phyloP scores from a whole-genome alignment of 2,329 filamentous ascomycete genomes.

The Cytospora paraplurivora region DNA sequence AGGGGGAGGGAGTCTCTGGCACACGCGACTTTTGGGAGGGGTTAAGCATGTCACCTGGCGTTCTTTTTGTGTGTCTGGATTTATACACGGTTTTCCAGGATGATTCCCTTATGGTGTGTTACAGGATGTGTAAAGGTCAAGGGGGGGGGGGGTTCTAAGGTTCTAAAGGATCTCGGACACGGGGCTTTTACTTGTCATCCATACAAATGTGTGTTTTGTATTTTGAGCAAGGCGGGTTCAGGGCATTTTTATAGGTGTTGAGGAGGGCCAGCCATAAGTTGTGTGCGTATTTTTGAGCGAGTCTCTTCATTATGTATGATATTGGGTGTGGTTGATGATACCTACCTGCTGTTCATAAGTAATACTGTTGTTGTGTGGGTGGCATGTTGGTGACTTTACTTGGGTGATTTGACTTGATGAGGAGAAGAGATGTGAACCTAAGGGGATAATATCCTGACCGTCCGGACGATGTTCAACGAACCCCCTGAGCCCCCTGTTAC shows the following conservation, averaged over 20 bases:
- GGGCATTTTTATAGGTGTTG: slow-evolving; percentile 4
- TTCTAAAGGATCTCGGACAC: neutral
- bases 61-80: neutral
- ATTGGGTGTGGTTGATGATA: neutral
- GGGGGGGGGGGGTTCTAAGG: neutral
- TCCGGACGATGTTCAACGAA: too few relatives aligned
- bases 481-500: neutral
- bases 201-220: neutral
- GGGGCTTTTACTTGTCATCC: neutral
- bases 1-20: slow-evolving; percentile 1
- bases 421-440: too few relatives aligned
- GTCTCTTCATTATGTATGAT: neutral
- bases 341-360: neutral
- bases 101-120: neutral
- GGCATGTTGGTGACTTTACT: neutral
- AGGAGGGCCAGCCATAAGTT: neutral
- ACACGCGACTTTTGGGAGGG: neutral
- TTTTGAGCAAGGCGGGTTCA: neutral
- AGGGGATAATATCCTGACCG: neutral
- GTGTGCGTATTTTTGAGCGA: neutral
- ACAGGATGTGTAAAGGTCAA: neutral
- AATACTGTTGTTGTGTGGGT: neutral
- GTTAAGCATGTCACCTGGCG: slow-evolving; percentile 5
- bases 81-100: neutral
- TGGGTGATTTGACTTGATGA: too few relatives aligned